Conservation (phyloP, 495 filamentous ascomycete species). For the Podospora anserina region DNA sequence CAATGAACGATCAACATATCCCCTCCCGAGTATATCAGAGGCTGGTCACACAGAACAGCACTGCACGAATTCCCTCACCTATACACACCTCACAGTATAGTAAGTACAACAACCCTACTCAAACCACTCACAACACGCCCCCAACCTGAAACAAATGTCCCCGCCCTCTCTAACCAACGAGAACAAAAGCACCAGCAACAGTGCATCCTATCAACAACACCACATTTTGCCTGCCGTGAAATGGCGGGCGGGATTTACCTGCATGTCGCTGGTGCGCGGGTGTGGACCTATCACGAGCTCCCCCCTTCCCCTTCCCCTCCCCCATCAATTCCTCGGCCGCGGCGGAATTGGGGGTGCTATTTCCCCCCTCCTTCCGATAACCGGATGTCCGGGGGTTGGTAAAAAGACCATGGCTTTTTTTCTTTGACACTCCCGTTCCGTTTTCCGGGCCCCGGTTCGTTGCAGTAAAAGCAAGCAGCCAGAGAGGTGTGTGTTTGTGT, state of each 20-base stretch:
- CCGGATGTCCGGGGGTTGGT: background rate
- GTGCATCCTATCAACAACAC: background rate
- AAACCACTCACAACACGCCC: background rate
- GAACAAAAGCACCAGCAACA: background rate
- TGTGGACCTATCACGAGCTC: background rate
- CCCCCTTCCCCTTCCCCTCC: no score
- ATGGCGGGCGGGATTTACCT: background rate
- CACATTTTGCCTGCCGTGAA: background rate
- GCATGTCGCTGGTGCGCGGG: background rate
- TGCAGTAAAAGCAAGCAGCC: background rate
- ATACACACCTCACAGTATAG: background rate
- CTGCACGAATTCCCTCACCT: background rate
- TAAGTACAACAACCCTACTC: background rate
- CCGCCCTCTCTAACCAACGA: background rate
- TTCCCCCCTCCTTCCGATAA: background rate
- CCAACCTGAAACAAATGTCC: background rate
- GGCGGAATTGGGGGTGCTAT: background rate
- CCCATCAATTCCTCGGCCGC: background rate
- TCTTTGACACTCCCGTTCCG: background rate
- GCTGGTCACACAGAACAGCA: background rate
- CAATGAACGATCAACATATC: conserved; percentile 4
- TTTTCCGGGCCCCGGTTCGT: background rate
- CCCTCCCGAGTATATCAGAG: background rate
- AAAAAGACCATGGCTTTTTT: background rate
- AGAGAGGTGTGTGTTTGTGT: background rate